These are phyloP conservation scores for Mycena filopes DNA, from an alignment of 768 basidiomycete species.

Conservation along the genomic window DNA sequence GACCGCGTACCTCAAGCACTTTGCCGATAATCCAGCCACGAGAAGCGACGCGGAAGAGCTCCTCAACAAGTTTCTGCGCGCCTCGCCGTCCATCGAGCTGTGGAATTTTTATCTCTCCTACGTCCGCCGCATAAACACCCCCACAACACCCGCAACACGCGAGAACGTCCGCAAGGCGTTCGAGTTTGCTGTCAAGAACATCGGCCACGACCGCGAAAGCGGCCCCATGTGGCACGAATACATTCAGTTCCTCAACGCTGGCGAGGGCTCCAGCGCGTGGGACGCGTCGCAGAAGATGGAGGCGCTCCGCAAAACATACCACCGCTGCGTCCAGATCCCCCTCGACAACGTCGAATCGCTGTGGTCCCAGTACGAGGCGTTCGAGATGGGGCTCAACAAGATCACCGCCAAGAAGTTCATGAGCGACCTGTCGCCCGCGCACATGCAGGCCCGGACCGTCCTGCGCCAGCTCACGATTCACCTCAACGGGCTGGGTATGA, in stretches of 20 bases:
- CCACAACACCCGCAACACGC: conserved; percentile 63
- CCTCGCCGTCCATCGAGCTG: conserved; percentile 88
- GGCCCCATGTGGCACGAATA: conserved; percentile 96
- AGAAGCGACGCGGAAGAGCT: conserved; percentile 85
- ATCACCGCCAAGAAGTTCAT: conserved; percentile 98
- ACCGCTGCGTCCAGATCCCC: conserved; percentile 93
- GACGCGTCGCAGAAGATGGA: conserved; percentile 98
- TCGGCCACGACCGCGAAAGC: conserved; percentile 93
- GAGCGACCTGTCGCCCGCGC: conserved; percentile 88
- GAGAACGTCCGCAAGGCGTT: conserved; percentile 88
- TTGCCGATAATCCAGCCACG: conserved; percentile 67
- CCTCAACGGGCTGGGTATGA: conserved; percentile 66
- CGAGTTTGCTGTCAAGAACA: conserved; percentile 89
- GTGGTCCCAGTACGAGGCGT: conserved; percentile 94
- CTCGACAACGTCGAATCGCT: conserved; percentile 92
- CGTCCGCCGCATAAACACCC: conserved; percentile 81
- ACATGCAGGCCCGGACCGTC: conserved; percentile 94
- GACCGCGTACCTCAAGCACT: conserved; percentile 86
- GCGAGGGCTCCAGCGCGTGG: conserved; percentile 89
- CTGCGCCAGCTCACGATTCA: conserved; percentile 83
- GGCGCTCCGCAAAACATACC: conserved; percentile 88
- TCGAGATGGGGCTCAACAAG: conserved; percentile 89
- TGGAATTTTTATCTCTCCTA: conserved; percentile 96
- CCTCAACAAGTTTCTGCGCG: conserved; percentile 89
- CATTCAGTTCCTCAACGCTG: conserved; percentile 86